A percentile compares a stretch with the other conserved stretches of the same genome.
phyloP scores from a whole-genome alignment of 2,329 filamentous ascomycete genomes.

The Lecanicillium sp. region DNA sequence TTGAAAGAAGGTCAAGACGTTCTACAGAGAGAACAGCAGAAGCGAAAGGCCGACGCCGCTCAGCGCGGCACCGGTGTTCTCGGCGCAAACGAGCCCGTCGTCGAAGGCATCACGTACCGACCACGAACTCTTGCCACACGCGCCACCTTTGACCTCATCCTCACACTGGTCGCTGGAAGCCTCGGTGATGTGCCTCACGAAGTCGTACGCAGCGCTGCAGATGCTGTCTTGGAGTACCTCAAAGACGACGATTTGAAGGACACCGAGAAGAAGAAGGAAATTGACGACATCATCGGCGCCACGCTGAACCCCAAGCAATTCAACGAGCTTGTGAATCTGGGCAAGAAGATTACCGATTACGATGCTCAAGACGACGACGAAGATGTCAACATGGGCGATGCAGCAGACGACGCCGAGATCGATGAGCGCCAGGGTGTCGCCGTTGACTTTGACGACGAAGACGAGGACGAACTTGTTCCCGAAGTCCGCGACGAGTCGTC shows the following conservation, averaged over 20 bases:
- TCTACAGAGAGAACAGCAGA: conserved; percentile 74
- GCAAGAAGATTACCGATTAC: conserved; percentile 99
- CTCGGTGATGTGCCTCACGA: conserved; percentile 91
- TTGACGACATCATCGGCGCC: conserved; percentile 86
- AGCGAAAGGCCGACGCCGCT: conserved; percentile 66
- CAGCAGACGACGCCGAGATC: conserved; percentile 63
- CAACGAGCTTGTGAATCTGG: conserved; percentile 91
- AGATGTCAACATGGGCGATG: conserved; percentile 64
- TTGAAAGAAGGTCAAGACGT: conserved; percentile 78
- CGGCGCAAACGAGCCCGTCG: conserved; percentile 74
- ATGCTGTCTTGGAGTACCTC: conserved; percentile 81
- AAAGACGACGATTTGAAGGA: conserved; percentile 97
- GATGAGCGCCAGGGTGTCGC: conserved; percentile 95
- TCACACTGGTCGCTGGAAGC: conserved; percentile 80
- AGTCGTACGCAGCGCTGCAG: conserved; percentile 86
- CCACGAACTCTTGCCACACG: conserved; percentile 86
- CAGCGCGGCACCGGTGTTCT: conserved; percentile 72
- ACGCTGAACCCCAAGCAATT: conserved; percentile 83
- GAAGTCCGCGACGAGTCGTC: conserved; percentile 86
- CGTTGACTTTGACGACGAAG: conserved; percentile 89
- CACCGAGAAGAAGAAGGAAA: conserved; percentile 95
- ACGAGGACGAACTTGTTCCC: conserved; percentile 66
- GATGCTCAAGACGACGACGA: conserved; percentile 95
- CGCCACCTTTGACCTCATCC: conserved; percentile 88
- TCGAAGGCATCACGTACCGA: conserved; percentile 88